These are phyloP conservation scores for Kodamaea fungicola DNA, from an alignment of 1,139 yeast species.

Conservation along the genomic window DNA sequence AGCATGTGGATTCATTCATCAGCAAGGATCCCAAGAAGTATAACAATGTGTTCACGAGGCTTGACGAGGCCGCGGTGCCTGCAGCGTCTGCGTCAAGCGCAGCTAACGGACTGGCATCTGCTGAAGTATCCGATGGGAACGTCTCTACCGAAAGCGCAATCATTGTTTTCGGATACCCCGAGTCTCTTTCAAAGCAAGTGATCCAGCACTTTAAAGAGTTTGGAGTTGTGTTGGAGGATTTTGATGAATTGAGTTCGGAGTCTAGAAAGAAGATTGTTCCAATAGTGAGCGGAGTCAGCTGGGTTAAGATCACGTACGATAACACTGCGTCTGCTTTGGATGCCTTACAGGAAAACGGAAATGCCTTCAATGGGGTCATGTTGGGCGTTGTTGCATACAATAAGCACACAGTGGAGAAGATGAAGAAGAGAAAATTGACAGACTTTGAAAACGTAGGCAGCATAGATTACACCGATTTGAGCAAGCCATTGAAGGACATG, in stretches of 20 bases:
- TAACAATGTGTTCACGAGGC: conserved; percentile 43
- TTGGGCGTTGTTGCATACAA: conserved; percentile 76
- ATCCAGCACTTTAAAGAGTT: conserved; percentile 75
- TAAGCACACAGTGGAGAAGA: conserved; percentile 57
- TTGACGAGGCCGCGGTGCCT: conserved; percentile 10
- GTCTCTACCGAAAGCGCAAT: conserved; percentile 55
- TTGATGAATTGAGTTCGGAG: conserved; percentile 34
- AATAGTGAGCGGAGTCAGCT: conserved; percentile 77
- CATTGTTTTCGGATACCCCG: conserved; percentile 86
- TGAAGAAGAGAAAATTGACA: conserved; percentile 53
- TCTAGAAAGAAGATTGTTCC: conserved; percentile 38
- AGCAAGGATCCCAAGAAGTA: conserved; percentile 47
- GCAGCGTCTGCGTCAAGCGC: conserved; percentile 7
- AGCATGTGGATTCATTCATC: conserved; percentile 33
- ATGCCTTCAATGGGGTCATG: conserved; percentile 63
- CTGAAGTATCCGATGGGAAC: not conserved
- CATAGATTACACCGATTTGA: conserved; percentile 8
- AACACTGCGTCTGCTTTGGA: conserved; percentile 73
- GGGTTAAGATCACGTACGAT: conserved; percentile 85
- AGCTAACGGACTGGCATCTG: conserved; percentile 1
- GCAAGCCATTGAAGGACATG: conserved; percentile 3
- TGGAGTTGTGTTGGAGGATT: conserved; percentile 78
- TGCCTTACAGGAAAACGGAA: conserved; percentile 81
- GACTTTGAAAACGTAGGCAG: conserved; percentile 56
- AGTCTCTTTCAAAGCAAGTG: conserved; percentile 62